Percentiles rank a stretch among this genome's conserved stretches.
These are phyloP conservation scores for Przewalskia tangutica DNA, from an alignment of 257 asterid genomes.

Conservation along the genomic window DNA sequence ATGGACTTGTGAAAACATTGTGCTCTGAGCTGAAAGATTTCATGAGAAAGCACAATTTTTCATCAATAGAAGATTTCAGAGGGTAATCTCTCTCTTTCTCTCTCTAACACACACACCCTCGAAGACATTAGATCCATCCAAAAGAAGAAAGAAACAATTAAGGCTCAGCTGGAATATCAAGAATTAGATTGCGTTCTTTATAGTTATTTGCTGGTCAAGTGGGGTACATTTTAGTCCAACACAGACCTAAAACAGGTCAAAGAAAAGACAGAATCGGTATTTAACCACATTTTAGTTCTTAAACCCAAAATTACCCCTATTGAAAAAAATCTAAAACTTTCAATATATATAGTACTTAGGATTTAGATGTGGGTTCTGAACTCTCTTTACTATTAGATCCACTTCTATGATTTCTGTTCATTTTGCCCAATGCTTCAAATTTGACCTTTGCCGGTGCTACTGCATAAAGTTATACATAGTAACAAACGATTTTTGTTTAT, in stretches of 20 bases:
- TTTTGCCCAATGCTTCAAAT: not conserved
- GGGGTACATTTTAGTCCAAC: slow-evolving; percentile 9
- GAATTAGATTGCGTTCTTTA: not conserved
- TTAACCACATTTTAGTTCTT: not conserved
- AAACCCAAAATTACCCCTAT: not conserved
- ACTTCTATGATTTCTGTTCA: too few species aligned
- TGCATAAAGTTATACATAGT: not conserved
- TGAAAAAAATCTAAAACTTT: too few species aligned
- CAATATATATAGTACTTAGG: too few species aligned
- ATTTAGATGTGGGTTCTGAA: too few species aligned
- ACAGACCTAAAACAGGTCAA: not conserved
- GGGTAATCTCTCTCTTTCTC: slow-evolving; percentile 38
- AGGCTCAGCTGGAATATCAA: not conserved
- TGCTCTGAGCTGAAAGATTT: slow-evolving; percentile 81
- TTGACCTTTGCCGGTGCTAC: not conserved
- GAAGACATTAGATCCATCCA: not conserved
- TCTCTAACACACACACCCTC: not conserved
- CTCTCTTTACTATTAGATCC: too few species aligned
- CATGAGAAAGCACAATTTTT: slow-evolving; percentile 67
- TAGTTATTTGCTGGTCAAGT: not conserved
- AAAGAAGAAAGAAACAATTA: not conserved
- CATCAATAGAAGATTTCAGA: slow-evolving; percentile 68
- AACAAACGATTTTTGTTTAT: not conserved
- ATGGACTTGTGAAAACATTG: slow-evolving; percentile 69
- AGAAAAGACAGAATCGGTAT: not conserved